phyloP scores from a whole-genome alignment of 805 yeast genomes.

The Sugiyamaella smithiae region DNA sequence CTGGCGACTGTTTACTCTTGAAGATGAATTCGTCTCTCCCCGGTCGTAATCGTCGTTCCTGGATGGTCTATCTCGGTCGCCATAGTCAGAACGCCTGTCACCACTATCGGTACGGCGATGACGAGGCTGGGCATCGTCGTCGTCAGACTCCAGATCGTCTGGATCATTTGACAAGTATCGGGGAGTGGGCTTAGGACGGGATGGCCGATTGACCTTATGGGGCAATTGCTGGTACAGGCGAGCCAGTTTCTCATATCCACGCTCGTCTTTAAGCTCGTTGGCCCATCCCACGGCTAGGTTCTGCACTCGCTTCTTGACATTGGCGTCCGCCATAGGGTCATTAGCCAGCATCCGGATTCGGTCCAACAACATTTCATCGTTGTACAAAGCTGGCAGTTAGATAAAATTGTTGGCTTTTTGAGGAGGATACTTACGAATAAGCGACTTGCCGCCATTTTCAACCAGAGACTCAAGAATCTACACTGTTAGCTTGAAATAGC shows the following conservation, averaged over 20 bases:
- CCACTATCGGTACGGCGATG: conserved; percentile 3
- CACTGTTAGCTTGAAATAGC: background rate
- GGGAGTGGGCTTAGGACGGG: conserved; percentile 7
- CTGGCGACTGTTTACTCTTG: background rate
- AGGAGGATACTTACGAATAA: conserved; percentile 29
- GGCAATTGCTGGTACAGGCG: conserved; percentile 47
- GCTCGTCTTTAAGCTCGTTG: conserved; percentile 48
- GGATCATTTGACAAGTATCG: conserved; percentile 25
- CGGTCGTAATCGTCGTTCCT: background rate
- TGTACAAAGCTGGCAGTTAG: conserved; percentile 42
- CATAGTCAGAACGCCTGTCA: background rate
- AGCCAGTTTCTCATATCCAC: conserved; percentile 50
- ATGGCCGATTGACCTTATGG: conserved; percentile 18
- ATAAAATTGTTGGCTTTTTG: too few species aligned
- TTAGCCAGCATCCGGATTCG: conserved; percentile 53
- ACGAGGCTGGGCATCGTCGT: conserved; percentile 14
- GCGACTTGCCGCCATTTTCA: conserved; percentile 47
- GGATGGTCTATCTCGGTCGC: background rate
- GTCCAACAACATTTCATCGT: conserved; percentile 66
- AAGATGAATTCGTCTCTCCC: background rate
- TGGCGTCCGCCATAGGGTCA: conserved; percentile 39
- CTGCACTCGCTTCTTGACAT: conserved; percentile 48
- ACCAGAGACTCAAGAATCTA: conserved; percentile 55
- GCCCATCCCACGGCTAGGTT: conserved; percentile 67
- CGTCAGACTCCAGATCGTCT: conserved; percentile 22